These are phyloP conservation scores for Panus rudis DNA, from an alignment of 768 basidiomycete genomes.

Conservation along the genomic window DNA sequence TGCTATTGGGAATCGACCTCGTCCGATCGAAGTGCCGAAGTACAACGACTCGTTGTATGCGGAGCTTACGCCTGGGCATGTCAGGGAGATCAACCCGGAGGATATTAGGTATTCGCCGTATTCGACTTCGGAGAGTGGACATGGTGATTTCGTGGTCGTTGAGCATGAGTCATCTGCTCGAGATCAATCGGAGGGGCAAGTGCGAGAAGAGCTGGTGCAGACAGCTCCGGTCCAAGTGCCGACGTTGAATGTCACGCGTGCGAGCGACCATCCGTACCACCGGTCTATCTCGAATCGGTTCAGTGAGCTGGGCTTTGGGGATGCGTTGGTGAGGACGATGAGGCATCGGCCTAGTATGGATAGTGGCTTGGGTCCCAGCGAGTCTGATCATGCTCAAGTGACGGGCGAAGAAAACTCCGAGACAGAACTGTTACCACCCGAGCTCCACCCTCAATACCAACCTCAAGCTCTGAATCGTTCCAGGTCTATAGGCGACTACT, in stretches of 20 bases:
- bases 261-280: slow-evolving; percentile 18
- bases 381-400: slow-evolving; percentile 13
- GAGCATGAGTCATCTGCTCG: too few species aligned
- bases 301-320: slow-evolving; percentile 48
- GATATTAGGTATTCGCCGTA: slow-evolving; percentile 26
- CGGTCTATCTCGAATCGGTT: slow-evolving; percentile 31
- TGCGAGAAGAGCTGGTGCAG: neutral
- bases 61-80: slow-evolving; percentile 21
- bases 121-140: slow-evolving; percentile 2
- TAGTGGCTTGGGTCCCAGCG: slow-evolving; percentile 44
- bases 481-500: too few species aligned
- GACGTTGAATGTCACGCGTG: slow-evolving; percentile 14
- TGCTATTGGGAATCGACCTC: slow-evolving; percentile 3
- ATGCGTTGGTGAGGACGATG: slow-evolving; percentile 48
- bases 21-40: slow-evolving; percentile 5
- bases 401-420: too few species aligned
- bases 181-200: neutral
- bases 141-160: slow-evolving; percentile 6
- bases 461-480: too few species aligned
- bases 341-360: slow-evolving; percentile 27
- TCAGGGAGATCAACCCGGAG: slow-evolving; percentile 23
- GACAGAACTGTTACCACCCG: too few species aligned
- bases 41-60: slow-evolving; percentile 18
- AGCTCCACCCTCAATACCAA: too few species aligned
- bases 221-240: slow-evolving; percentile 17